Base-by-base conservation (phyloP, 2,329 filamentous ascomycete genomes). In the Dothiorella sarmentorum region DNA sequence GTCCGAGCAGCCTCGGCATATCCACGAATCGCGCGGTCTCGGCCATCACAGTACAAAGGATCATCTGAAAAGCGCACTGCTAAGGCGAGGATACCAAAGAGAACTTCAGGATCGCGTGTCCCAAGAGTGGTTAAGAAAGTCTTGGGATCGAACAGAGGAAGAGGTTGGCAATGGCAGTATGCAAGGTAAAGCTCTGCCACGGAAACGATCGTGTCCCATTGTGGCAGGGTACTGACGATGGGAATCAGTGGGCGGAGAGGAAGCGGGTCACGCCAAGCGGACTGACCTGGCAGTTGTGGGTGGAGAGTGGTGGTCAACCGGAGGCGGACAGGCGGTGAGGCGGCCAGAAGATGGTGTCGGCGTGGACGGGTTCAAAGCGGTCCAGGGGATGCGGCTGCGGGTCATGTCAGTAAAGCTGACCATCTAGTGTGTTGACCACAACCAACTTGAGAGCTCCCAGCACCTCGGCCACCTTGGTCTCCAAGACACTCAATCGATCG, bases 121-220 rank as follows among this genome's bases (percentile, higher is more conserved):
- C 67, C 62, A 6, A 81, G 64, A 35, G 69, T 76, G 5, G 66
- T 61, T 7, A 80, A 57, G 60, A 82, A 79, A 1, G 63, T 69
- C 3, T 70, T 67, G 10, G 71, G 63, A 17, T 74, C 68, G 52
- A 82, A 82, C 0, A 82, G 67, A 15, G 75, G 74, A 20, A 82
- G 68, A 5, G 79, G 79, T 52, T 82, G 80, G 22, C 74, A 77
- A 55, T 82, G 76, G 57, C 78, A 79, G 62, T 78, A 81, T 4
- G 71, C 64, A 3, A 80, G 62, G 62, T 81, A 82, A 2, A 75
- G 64, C 44, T 76, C 69, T 11, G 74, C 75, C 13, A 76, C 66
- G 4, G 67, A 65, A 7, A 56, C 31, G 9, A 45, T 47, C 20
- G 37, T 44, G 18, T 56, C 40, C 38, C 52, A 55, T 13, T 33